phyloP scores from a whole-genome alignment of 1,284 basidiomycete genomes.

The Coniferiporia sulphurascens region DNA sequence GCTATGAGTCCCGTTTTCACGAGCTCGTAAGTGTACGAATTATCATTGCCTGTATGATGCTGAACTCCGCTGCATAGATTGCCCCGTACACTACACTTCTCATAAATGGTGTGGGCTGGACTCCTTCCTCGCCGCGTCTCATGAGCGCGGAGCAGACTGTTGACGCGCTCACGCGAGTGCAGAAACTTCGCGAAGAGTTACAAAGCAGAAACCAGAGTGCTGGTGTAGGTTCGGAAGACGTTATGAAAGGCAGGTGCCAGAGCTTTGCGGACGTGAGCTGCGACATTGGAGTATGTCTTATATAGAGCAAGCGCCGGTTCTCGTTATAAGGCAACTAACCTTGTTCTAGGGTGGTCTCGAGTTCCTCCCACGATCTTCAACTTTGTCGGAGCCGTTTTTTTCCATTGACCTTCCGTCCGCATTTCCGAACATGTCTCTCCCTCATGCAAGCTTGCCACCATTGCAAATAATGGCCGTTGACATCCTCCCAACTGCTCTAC shows the following conservation, averaged over 20 bases:
- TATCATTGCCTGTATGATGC: background rate
- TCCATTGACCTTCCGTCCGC: slow-evolving; percentile 38
- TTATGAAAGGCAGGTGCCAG: slow-evolving; percentile 45
- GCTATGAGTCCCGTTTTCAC: slow-evolving; percentile 66
- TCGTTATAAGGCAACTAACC: background rate
- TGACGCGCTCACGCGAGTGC: slow-evolving; percentile 46
- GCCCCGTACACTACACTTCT: slow-evolving; percentile 82
- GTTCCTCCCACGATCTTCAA: slow-evolving; percentile 72
- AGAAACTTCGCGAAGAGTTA: slow-evolving; percentile 34
- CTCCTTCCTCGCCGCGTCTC: slow-evolving; percentile 68
- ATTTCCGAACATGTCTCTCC: slow-evolving; percentile 27
- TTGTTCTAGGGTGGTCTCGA: slow-evolving; percentile 71
- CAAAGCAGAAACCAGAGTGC: background rate
- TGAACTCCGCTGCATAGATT: slow-evolving; percentile 42
- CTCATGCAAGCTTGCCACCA: slow-evolving; percentile 38
- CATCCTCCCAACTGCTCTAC: slow-evolving; percentile 81
- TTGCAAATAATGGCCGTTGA: slow-evolving; percentile 84
- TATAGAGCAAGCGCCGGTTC: background rate
- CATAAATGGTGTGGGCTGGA: slow-evolving; percentile 85
- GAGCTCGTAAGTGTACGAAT: slow-evolving; percentile 45
- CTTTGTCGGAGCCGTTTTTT: slow-evolving; percentile 73
- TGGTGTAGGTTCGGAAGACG: background rate
- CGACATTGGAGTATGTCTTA: slow-evolving; percentile 59
- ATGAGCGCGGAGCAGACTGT: slow-evolving; percentile 66
- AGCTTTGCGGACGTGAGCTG: slow-evolving; percentile 85